Evolutionary conservation across 2,329 filamentous ascomycete species (phyloP).

Genomic region (Huntiella decipiens): DNA sequence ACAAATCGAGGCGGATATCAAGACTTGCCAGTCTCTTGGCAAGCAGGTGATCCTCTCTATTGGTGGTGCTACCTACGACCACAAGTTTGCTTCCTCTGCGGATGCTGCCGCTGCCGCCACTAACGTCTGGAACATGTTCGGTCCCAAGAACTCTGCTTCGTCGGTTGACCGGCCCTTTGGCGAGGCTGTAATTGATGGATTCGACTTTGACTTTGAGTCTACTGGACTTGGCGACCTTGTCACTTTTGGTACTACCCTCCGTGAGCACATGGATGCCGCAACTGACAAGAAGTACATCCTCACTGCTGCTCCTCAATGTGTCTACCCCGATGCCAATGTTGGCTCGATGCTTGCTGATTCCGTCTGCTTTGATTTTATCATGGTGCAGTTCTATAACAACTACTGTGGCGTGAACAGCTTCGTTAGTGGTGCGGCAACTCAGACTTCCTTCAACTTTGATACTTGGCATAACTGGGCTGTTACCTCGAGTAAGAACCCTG

Average conservation of each 20-base stretch:
- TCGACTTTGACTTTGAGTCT: conserved; percentile 25
- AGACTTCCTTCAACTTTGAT: conserved; percentile 25
- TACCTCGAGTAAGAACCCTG: conserved; percentile 32
- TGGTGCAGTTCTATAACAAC: conserved; percentile 33
- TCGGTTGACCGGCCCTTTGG: conserved; percentile 22
- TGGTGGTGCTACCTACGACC: conserved; percentile 25
- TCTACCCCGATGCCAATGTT: conserved; percentile 17
- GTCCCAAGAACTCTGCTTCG: conserved; percentile 18
- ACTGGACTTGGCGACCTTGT: conserved; percentile 13
- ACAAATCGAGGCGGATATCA: conserved; percentile 36
- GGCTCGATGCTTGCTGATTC: conserved; percentile 22
- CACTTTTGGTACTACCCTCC: conserved; percentile 21
- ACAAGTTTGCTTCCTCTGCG: conserved; percentile 30
- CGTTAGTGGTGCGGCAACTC: conserved; percentile 16
- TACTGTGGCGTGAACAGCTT: conserved; percentile 39
- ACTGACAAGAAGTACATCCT: conserved; percentile 19
- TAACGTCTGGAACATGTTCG: conserved; percentile 22
- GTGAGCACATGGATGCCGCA: conserved; percentile 29
- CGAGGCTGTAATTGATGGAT: conserved; percentile 21
- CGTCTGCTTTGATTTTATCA: conserved; percentile 24
- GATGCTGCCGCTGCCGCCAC: conserved; percentile 21
- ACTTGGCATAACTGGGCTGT: conserved; percentile 43
- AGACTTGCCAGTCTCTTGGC: conserved; percentile 22
- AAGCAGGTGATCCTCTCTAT: conserved; percentile 27
- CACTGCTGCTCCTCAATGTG: conserved; percentile 27